Percentiles rank a stretch among this genome's conserved stretches.
These are phyloP conservation scores for Truncatella angustata DNA, from an alignment of 2,329 filamentous ascomycete species.

Conservation along the genomic window DNA sequence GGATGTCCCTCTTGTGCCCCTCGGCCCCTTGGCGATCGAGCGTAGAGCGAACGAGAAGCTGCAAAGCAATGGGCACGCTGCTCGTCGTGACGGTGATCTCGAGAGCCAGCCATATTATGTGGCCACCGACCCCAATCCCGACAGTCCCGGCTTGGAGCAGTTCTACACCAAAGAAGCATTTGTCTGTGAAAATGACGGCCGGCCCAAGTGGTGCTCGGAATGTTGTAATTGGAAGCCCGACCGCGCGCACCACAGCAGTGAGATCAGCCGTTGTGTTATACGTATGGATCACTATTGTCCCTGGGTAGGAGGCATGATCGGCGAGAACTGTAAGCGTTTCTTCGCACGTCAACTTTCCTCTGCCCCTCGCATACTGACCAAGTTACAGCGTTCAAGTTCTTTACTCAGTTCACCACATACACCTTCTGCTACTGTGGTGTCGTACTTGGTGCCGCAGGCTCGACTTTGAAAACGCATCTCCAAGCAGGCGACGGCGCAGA, in stretches of 20 bases:
- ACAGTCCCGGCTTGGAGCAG: conserved; percentile 66
- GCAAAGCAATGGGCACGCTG: conserved; percentile 21
- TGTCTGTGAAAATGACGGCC: conserved; percentile 76
- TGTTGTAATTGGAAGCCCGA: conserved; percentile 90
- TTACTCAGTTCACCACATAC: conserved; percentile 82
- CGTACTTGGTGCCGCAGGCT: conserved; percentile 60
- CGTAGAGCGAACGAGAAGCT: conserved; percentile 24
- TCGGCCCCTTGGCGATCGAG: conserved; percentile 43
- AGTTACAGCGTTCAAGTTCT: conserved; percentile 78
- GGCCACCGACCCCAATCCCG: conserved; percentile 48
- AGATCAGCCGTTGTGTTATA: conserved; percentile 75
- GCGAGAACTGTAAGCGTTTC: conserved; percentile 63
- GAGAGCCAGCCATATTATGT: conserved; percentile 32
- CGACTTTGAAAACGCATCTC: conserved; percentile 58
- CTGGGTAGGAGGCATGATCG: conserved; percentile 92
- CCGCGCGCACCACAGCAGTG: conserved; percentile 80
- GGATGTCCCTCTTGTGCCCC: conserved; percentile 72
- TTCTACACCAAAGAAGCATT: conserved; percentile 86
- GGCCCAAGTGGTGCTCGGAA: conserved; percentile 81
- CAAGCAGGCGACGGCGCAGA: conserved; percentile 43
- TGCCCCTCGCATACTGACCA: conserved; percentile 13
- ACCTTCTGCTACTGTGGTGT: conserved; percentile 65
- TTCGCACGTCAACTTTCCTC: background rate
- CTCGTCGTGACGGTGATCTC: conserved; percentile 24
- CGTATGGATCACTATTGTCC: conserved; percentile 98